Conservation (phyloP, 371 early-diverging fungal species). For the Chytridium lagenaria region DNA sequence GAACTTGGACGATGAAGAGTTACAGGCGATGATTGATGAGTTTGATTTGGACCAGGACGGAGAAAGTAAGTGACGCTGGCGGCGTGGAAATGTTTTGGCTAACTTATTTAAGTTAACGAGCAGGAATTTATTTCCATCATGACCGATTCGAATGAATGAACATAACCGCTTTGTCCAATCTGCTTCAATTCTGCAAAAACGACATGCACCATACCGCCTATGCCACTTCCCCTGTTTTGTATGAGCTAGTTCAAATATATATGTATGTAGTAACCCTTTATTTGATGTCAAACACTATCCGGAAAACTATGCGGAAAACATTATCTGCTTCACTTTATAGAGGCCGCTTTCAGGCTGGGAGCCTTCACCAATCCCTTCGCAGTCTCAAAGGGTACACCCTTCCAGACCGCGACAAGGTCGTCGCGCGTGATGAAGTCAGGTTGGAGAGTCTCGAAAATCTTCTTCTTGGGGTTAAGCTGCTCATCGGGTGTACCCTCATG, state of each 20-base stretch:
- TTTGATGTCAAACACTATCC: background rate
- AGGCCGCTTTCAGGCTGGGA: conserved; percentile 42
- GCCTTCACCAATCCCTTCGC: conserved; percentile 54
- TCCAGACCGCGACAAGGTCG: conserved; percentile 71
- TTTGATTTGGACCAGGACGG: conserved; percentile 81
- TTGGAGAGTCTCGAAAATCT: conserved; percentile 95
- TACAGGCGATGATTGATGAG: conserved; percentile 58
- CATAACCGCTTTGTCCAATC: background rate
- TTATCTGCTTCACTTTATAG: conserved; percentile 44
- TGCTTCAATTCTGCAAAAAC: background rate
- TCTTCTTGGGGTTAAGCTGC: conserved; percentile 95
- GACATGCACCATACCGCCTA: no score
- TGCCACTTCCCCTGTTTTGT: background rate
- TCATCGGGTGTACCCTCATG: conserved; percentile 86
- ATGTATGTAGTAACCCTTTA: background rate
- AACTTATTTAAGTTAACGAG: conserved; percentile 63
- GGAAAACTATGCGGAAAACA: no score
- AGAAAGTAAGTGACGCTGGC: conserved; percentile 62
- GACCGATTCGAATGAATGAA: conserved; percentile 60
- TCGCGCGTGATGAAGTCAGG: conserved; percentile 88
- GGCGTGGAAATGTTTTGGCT: background rate
- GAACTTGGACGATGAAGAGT: conserved; percentile 75
- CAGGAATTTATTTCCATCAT: conserved; percentile 77
- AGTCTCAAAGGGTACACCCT: conserved; percentile 51
- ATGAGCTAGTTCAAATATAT: conserved; percentile 2